A percentile compares a stretch with the other conserved stretches of the same genome.
Conservation (phyloP, 257 asterid genomes). For the Plectranthus barbatus region DNA sequence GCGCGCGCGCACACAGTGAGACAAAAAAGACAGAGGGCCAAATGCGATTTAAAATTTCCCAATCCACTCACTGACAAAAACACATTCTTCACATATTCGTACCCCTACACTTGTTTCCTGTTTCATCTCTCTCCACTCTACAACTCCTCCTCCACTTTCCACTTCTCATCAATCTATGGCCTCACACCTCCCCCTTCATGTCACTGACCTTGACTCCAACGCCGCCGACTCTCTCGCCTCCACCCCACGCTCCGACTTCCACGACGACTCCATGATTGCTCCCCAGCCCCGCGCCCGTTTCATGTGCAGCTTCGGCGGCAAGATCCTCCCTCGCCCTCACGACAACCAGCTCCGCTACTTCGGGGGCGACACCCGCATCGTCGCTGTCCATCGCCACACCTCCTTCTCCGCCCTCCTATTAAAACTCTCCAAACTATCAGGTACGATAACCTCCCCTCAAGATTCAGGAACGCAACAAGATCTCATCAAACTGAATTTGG, state of each 20-base stretch:
- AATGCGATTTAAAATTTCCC: too few relatives aligned
- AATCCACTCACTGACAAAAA: too few relatives aligned
- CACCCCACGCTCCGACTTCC: slow-evolving; percentile 65
- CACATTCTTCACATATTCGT: not conserved
- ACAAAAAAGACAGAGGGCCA: too few relatives aligned
- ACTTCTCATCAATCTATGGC: slow-evolving; percentile 31
- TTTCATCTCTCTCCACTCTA: not conserved
- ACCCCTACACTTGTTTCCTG: too few relatives aligned
- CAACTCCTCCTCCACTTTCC: not conserved
- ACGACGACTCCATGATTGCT: slow-evolving; percentile 24
- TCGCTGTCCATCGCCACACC: slow-evolving; percentile 66
- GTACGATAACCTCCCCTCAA: not conserved
- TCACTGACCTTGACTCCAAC: slow-evolving; percentile 43
- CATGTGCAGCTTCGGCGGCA: slow-evolving; percentile 96
- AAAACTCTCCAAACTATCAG: slow-evolving; percentile 59
- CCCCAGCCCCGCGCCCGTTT: slow-evolving; percentile 55
- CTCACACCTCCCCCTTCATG: slow-evolving; percentile 23
- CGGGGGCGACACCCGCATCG: slow-evolving; percentile 80
- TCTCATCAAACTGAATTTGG: too few relatives aligned
- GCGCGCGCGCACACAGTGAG: too few relatives aligned
- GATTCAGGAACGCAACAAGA: too few relatives aligned
- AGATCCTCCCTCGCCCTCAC: slow-evolving; percentile 76
- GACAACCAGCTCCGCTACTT: slow-evolving; percentile 85
- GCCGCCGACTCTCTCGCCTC: slow-evolving; percentile 54
- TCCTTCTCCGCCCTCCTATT: slow-evolving; percentile 42